Base-by-base conservation (phyloP, 139 green algal species). In the Picochlorum sp. region DNA sequence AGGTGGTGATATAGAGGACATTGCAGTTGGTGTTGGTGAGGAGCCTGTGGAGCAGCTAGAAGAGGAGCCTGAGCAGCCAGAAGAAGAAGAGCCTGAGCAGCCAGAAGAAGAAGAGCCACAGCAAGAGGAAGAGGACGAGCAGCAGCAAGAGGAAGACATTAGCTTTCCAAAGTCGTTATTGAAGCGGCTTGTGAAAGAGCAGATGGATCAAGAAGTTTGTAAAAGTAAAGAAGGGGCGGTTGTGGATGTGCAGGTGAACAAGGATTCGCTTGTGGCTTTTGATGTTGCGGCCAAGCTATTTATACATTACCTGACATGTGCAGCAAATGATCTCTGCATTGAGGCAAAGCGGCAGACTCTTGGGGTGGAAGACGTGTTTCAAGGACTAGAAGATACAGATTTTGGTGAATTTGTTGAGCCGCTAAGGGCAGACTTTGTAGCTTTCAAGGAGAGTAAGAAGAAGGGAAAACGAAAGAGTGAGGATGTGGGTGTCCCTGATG, bases 221-320 rank as follows among this genome's bases (percentile, higher is more conserved):
- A 23, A 49, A 7, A 51, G 50, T 20, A 66, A 64, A 18, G 76
- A 75, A 3, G 68, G 75, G 14, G 75, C 74, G 30, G 81, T 73
- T n/a, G 38, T 50, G 4, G 69, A 85, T 0, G 66, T 81, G 6
- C 69, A 77, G 24, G 45, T 90, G 4, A 87, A 74, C 72, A 87
- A 84, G 66, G 83, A 97, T 31, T 89, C 84, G 0, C 66, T 95
- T 5, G 57, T 86, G 16, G 90, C 88, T 0, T 83, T 95, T 49
- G 64, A 54, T 1, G 87, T 96, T 57, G 82, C 74, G 21, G 86
- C 78, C 31, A 95, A 92, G 73, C 75, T 88, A 7, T 96, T 97
- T 61, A 92, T 97, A 28, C 84, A 78, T 57, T 93, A 91, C 54
- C 63, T 97, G 2, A 84, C 87, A 3, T 75, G 84, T 4, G 84